Percentiles rank a stretch among this genome's conserved stretches.
Evolutionary conservation across 2,329 filamentous ascomycete genomes (phyloP).

Genomic region (Ceratocystiopsis brevicomis): DNA sequence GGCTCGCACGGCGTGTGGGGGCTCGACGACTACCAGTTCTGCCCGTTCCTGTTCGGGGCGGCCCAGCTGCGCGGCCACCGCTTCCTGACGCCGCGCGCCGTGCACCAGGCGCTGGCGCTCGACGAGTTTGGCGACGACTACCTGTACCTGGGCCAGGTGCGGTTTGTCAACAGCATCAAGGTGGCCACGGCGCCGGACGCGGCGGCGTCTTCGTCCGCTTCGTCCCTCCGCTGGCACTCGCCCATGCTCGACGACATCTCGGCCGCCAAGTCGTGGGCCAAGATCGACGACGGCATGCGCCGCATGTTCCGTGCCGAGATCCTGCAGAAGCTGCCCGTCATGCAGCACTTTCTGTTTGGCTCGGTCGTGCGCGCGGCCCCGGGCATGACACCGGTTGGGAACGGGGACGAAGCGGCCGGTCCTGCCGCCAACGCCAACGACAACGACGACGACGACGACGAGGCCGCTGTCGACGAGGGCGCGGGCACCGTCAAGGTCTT

Average conservation of each 20-base stretch:
- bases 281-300: slow-evolving; percentile 87
- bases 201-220: slow-evolving; percentile 35
- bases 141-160: slow-evolving; percentile 80
- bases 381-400: slow-evolving; percentile 47
- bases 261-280: slow-evolving; percentile 70
- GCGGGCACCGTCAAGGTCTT: slow-evolving; percentile 42
- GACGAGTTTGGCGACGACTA: slow-evolving; percentile 75
- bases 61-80: slow-evolving; percentile 73
- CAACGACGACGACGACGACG: slow-evolving; percentile 31
- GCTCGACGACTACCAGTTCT: slow-evolving; percentile 89
- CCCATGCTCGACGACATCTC: slow-evolving; percentile 98
- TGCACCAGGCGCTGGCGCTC: slow-evolving; percentile 73
- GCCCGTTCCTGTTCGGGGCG: slow-evolving; percentile 88
- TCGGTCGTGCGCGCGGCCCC: slow-evolving; percentile 61
- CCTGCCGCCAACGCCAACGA: slow-evolving; percentile 16
- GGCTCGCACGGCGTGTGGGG: slow-evolving; percentile 98
- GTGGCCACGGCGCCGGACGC: slow-evolving; percentile 2
- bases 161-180: slow-evolving; percentile 91
- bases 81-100: slow-evolving; percentile 58
- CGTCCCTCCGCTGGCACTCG: slow-evolving; percentile 85
- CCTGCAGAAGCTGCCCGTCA: slow-evolving; percentile 79
- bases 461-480: slow-evolving; percentile 25
- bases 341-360: slow-evolving; percentile 97
- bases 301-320: slow-evolving; percentile 95
- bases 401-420: too few species aligned